Percentiles rank a stretch among this genome's conserved stretches.
These are phyloP conservation scores for Starmerella tilneyi DNA, from an alignment of 805 yeast species.

Conservation along the genomic window DNA sequence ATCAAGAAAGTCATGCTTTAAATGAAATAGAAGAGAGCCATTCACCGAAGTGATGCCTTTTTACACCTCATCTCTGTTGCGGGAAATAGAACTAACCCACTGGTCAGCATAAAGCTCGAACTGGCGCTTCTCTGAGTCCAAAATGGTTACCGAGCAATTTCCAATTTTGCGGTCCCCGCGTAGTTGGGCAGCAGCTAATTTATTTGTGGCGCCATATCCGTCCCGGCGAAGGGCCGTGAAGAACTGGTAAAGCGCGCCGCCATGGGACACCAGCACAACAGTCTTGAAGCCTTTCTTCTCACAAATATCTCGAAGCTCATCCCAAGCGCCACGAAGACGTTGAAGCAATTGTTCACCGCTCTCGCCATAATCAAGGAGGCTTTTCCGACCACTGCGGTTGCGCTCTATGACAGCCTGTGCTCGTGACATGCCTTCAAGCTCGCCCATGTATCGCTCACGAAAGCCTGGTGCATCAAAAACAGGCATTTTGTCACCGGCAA, in stretches of 20 bases:
- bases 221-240: constrained; percentile 8
- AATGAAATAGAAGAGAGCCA: too few species aligned
- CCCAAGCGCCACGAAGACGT: constrained; percentile 17
- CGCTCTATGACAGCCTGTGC: constrained; percentile 15
- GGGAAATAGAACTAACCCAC: constrained; percentile 16
- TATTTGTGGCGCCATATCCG: constrained; percentile 1
- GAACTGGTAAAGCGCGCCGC: constrained; percentile 22
- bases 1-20: too few species aligned
- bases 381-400: constrained; percentile 5
- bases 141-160: constrained; percentile 23
- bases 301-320: constrained; percentile 1
- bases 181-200: background rate
- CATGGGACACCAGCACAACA: constrained; percentile 24
- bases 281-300: constrained; percentile 6
- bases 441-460: constrained; percentile 25
- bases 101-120: constrained; percentile 16
- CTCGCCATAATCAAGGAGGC: constrained; percentile 23
- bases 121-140: constrained; percentile 12
- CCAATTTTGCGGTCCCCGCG: constrained; percentile 8
- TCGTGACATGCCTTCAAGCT: constrained; percentile 20
- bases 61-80: constrained; percentile 9
- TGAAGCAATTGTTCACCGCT: constrained; percentile 6
- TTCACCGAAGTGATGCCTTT: too few species aligned
- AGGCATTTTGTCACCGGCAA: constrained; percentile 10
- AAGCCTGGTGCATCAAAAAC: constrained; percentile 8